These are phyloP conservation scores for Syzygium aqueum DNA, from an alignment of 345 rosid genomes.

Conservation along the genomic window DNA sequence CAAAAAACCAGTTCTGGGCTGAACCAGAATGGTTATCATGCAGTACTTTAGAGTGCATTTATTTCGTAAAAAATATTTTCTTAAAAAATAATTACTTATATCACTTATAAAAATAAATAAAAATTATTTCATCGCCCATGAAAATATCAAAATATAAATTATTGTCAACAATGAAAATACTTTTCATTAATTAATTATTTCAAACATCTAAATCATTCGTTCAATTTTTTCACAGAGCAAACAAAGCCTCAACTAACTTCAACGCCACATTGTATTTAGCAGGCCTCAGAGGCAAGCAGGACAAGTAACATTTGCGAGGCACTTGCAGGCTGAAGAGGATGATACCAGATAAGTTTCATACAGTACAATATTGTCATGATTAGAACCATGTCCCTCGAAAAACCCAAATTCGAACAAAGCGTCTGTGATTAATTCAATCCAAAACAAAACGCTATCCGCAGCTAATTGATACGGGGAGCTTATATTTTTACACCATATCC, in stretches of 20 bases:
- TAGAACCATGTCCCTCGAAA: background rate
- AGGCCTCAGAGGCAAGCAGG: background rate
- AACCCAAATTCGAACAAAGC: background rate
- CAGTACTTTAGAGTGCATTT: too few species aligned
- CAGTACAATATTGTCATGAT: background rate
- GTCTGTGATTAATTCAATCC: background rate
- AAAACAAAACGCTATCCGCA: background rate
- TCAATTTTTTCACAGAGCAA: background rate
- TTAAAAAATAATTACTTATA: background rate
- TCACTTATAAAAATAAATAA: background rate
- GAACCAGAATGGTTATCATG: too few species aligned
- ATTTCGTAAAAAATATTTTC: background rate
- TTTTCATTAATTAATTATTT: background rate
- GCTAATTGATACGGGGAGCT: background rate
- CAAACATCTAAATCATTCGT: background rate
- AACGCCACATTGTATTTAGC: background rate
- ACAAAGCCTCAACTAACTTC: fast-evolving
- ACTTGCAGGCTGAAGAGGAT: background rate
- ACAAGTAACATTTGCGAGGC: background rate
- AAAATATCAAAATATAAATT: background rate
- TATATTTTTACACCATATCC: background rate
- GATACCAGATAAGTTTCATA: background rate
- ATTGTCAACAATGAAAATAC: fast-evolving
- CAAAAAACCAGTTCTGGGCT: too few species aligned
- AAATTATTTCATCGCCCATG: fast-evolving